A percentile compares a stretch with the other conserved stretches of the same genome.
phyloP scores from a whole-genome alignment of 495 filamentous ascomycete genomes.

The Daldinia bambusicola region DNA sequence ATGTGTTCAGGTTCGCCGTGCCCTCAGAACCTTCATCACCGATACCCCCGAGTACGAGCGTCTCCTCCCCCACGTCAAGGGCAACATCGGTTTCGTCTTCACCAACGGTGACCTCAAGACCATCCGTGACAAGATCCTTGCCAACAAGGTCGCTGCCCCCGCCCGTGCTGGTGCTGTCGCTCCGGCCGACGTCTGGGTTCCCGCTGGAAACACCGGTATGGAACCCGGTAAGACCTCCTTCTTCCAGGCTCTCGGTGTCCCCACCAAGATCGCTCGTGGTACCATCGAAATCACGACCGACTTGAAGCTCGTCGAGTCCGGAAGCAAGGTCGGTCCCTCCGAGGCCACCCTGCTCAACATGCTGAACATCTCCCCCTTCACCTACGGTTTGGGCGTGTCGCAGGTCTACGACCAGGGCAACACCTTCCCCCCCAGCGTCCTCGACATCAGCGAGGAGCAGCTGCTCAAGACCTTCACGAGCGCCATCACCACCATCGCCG shows the following conservation, averaged over 20 bases:
- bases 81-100: conserved; percentile 99
- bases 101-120: conserved; percentile 95
- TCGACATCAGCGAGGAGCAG: conserved; percentile 94
- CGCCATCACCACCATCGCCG: conserved; percentile 87
- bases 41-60: conserved; percentile 97
- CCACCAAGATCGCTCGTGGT: conserved; percentile 99
- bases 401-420: conserved; percentile 98
- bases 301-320: conserved; percentile 95
- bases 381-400: conserved; percentile 94
- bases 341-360: conserved; percentile 99
- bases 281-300: conserved; percentile 99
- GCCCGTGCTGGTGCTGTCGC: conserved; percentile 97
- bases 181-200: conserved; percentile 88
- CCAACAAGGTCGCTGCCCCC: conserved; percentile 96
- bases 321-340: conserved; percentile 94
- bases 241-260: conserved; percentile 99
- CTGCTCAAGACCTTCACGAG: conserved; percentile 83
- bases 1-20: conserved; percentile 81
- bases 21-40: conserved; percentile 90
- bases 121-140: conserved; percentile 90
- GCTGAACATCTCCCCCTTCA: conserved; percentile 99
- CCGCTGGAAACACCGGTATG: conserved; percentile 99
- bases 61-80: conserved; percentile 93
- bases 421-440: conserved; percentile 81
- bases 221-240: conserved; percentile 99